A percentile compares a stretch with the other conserved stretches of the same genome.
Evolutionary conservation across 1,284 basidiomycete genomes (phyloP).

Genomic region (Rhodofomes roseus): DNA sequence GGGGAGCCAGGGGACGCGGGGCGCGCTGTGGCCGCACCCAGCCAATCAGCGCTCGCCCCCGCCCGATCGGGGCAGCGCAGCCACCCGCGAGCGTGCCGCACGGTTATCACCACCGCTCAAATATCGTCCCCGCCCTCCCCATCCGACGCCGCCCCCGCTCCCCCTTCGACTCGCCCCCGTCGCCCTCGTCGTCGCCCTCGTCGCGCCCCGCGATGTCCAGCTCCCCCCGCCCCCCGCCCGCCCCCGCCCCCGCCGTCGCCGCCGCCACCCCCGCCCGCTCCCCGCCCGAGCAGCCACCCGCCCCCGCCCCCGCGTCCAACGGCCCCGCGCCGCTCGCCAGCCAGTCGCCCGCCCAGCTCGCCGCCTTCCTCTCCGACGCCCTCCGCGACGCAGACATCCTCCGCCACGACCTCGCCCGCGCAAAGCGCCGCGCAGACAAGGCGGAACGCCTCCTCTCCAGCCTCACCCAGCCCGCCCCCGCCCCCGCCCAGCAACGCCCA

Average conservation of each 20-base stretch:
- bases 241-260: slow-evolving; percentile 16
- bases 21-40: background rate
- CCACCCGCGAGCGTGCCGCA: slow-evolving; percentile 18
- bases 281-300: slow-evolving; percentile 22
- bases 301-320: slow-evolving; percentile 12
- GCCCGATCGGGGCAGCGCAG: slow-evolving; percentile 6
- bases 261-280: slow-evolving; percentile 14
- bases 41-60: slow-evolving; percentile 7
- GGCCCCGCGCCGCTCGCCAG: slow-evolving; percentile 9
- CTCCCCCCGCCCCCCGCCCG: slow-evolving; percentile 14
- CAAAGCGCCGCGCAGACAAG: slow-evolving; percentile 46
- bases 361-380: slow-evolving; percentile 48
- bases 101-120: slow-evolving; percentile 11
- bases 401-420: slow-evolving; percentile 41
- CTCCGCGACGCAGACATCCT: slow-evolving; percentile 50
- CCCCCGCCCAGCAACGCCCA: slow-evolving; percentile 9
- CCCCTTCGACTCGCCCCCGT: background rate
- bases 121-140: slow-evolving; percentile 20
- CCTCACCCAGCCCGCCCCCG: slow-evolving; percentile 17
- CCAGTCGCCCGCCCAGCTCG: slow-evolving; percentile 44
- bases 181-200: background rate
- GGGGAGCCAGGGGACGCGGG: slow-evolving; percentile 5
- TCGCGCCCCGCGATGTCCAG: slow-evolving; percentile 6
- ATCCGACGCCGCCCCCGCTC: slow-evolving; percentile 12
- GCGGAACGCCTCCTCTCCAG: slow-evolving; percentile 46